These are phyloP conservation scores for Sporothrix humicola DNA, from an alignment of 2,329 filamentous ascomycete species.

Conservation along the genomic window DNA sequence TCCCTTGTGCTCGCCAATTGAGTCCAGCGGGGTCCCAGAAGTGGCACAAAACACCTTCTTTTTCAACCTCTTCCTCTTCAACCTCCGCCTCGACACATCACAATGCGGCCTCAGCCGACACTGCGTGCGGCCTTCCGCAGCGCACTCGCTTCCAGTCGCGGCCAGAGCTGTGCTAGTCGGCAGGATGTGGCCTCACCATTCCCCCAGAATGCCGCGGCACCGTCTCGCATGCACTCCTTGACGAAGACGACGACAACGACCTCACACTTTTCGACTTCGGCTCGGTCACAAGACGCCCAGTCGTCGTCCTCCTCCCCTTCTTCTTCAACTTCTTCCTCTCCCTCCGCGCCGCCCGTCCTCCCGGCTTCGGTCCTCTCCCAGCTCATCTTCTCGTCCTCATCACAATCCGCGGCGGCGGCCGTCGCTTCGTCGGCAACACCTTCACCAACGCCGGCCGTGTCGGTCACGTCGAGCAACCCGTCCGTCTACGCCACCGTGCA, in stretches of 20 bases:
- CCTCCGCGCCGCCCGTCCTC: neutral
- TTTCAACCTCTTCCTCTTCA: neutral
- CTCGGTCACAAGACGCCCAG: neutral
- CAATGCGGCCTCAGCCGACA: constrained; percentile 28
- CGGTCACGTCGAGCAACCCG: constrained; percentile 31
- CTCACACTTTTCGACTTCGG: constrained; percentile 18
- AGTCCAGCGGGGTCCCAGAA: neutral
- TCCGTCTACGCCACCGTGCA: constrained; percentile 72
- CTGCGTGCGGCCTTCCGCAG: constrained; percentile 26
- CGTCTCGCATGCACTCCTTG: neutral
- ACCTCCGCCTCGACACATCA: neutral
- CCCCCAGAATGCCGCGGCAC: neutral
- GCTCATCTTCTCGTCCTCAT: constrained; percentile 25
- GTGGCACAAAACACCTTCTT: no score
- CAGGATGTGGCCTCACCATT: neutral
- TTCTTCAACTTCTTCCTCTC: neutral
- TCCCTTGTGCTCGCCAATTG: neutral
- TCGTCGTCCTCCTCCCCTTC: neutral
- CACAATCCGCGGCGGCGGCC: neutral
- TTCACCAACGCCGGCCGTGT: constrained; percentile 1
- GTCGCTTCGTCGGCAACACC: neutral
- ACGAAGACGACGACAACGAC: neutral
- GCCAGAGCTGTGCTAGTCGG: neutral
- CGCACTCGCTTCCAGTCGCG: constrained; percentile 4
- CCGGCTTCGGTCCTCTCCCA: constrained; percentile 25